These are phyloP conservation scores for Ilex aquifolium DNA, from an alignment of 257 asterid species.

Conservation along the genomic window DNA sequence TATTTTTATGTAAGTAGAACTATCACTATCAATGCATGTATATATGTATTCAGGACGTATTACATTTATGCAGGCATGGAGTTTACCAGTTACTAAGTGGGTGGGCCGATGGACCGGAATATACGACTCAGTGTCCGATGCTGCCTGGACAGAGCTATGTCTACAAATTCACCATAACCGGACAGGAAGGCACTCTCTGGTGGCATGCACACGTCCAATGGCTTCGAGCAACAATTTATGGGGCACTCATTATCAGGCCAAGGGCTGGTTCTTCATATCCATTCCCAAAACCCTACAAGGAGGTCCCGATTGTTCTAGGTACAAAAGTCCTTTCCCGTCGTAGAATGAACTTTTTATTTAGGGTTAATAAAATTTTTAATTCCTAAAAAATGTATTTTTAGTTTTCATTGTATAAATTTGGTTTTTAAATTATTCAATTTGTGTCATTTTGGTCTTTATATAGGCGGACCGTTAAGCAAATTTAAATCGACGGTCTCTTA, in stretches of 20 bases:
- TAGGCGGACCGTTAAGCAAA: too few relatives aligned
- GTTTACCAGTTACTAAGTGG: conserved; percentile 42
- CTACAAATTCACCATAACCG: conserved; percentile 34
- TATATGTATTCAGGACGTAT: too few relatives aligned
- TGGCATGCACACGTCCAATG: conserved; percentile 56
- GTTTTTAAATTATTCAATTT: too few relatives aligned
- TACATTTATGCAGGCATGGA: conserved; percentile 38
- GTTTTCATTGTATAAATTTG: too few relatives aligned
- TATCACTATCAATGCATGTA: too few relatives aligned
- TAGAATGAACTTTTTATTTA: too few relatives aligned
- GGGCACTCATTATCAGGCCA: conserved; percentile 56
- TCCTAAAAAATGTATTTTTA: too few relatives aligned
- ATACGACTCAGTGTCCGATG: conserved; percentile 50
- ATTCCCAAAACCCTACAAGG: conserved; percentile 43
- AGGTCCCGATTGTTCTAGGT: conserved; percentile 67
- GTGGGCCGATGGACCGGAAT: conserved; percentile 60
- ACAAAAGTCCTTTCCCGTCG: background rate
- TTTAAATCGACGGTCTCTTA: too few relatives aligned
- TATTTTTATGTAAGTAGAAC: too few relatives aligned
- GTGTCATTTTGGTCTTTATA: too few relatives aligned
- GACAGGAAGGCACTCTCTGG: conserved; percentile 55
- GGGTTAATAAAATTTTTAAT: too few relatives aligned
- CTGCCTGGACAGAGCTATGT: conserved; percentile 40
- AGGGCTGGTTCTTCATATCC: conserved; percentile 40
- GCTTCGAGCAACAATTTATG: conserved; percentile 50